A percentile compares a stretch with the other conserved stretches of the same genome.
phyloP scores from a whole-genome alignment of 192 early-diverging fungal species.

The Linderina pennispora region DNA sequence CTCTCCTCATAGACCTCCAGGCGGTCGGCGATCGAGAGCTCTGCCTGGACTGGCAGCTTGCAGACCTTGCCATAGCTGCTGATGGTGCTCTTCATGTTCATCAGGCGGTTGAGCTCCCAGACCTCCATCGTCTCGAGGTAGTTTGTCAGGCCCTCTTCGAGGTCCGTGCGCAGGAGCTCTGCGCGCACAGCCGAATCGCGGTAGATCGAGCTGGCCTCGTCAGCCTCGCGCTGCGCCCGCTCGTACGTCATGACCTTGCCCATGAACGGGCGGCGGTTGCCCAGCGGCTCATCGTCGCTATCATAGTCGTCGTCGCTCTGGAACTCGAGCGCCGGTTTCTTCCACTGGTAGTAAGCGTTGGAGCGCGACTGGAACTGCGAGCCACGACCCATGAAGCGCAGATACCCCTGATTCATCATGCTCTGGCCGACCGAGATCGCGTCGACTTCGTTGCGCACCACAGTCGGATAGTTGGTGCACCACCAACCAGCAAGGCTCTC shows the following conservation, averaged over 20 bases:
- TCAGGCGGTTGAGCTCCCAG: slow-evolving; percentile 50
- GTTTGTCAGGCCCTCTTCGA: slow-evolving; percentile 60
- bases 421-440: slow-evolving; percentile 67
- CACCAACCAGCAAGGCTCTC: slow-evolving; percentile 68
- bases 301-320: slow-evolving; percentile 41
- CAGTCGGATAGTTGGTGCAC: slow-evolving; percentile 55
- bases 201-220: slow-evolving; percentile 63
- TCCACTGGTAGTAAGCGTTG: slow-evolving; percentile 69
- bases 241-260: slow-evolving; percentile 36
- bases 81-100: slow-evolving; percentile 43
- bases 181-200: slow-evolving; percentile 55
- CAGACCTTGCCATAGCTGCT: slow-evolving; percentile 29
- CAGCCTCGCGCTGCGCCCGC: slow-evolving; percentile 53
- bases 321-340: slow-evolving; percentile 50
- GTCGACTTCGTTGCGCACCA: slow-evolving; percentile 52
- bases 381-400: slow-evolving; percentile 65
- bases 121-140: slow-evolving; percentile 49
- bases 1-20: slow-evolving; percentile 65
- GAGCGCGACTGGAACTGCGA: slow-evolving; percentile 59
- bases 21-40: slow-evolving; percentile 39
- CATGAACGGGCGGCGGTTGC: slow-evolving; percentile 18
- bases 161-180: slow-evolving; percentile 58
- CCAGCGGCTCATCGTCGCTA: slow-evolving; percentile 47
- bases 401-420: slow-evolving; percentile 54
- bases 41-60: slow-evolving; percentile 31